Percentiles rank a stretch among this genome's conserved stretches.
Conservation (phyloP, 306 rosid genomes). For the Erythrophleum fordii region DNA sequence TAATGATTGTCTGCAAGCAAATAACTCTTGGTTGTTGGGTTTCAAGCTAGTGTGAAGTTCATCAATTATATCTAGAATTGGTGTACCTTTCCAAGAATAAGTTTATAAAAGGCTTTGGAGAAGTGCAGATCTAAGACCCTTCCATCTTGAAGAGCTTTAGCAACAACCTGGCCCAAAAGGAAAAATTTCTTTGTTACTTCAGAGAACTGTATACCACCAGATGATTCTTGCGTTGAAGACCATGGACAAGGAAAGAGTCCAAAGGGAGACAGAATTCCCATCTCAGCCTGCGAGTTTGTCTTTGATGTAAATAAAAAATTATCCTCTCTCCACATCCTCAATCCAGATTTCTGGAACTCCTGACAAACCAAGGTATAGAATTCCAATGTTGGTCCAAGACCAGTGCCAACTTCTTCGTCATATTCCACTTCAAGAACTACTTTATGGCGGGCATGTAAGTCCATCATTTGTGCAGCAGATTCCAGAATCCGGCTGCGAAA, state of each 20-base stretch:
- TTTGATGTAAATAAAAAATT: constrained; percentile 42
- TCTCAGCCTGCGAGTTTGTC: constrained; percentile 47
- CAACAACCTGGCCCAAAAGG: constrained; percentile 90
- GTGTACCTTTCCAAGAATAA: constrained; percentile 87
- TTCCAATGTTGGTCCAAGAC: constrained; percentile 98
- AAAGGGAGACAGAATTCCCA: constrained; percentile 49
- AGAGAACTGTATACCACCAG: constrained; percentile 53
- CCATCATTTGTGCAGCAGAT: constrained; percentile 95
- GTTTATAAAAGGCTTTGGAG: constrained; percentile 89
- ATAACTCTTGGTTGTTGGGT: constrained; percentile 24
- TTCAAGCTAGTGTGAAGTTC: constrained; percentile 33
- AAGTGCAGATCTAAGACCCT: constrained; percentile 92
- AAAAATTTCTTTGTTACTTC: constrained; percentile 73
- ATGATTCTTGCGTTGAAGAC: constrained; percentile 53
- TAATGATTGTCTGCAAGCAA: constrained; percentile 17
- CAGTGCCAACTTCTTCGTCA: constrained; percentile 97
- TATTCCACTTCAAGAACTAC: constrained; percentile 91
- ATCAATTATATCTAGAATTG: constrained; percentile 30
- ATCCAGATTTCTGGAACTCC: constrained; percentile 81
- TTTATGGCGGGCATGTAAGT: constrained; percentile 68
- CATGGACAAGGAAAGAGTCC: constrained; percentile 95
- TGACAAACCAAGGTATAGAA: constrained; percentile 93
- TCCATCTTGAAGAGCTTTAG: constrained; percentile 93
- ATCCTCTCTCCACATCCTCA: constrained; percentile 94
- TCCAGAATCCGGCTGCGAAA: constrained; percentile 69